Base-by-base conservation (phyloP, 495 filamentous ascomycete genomes). In the Cercophora scortea region DNA sequence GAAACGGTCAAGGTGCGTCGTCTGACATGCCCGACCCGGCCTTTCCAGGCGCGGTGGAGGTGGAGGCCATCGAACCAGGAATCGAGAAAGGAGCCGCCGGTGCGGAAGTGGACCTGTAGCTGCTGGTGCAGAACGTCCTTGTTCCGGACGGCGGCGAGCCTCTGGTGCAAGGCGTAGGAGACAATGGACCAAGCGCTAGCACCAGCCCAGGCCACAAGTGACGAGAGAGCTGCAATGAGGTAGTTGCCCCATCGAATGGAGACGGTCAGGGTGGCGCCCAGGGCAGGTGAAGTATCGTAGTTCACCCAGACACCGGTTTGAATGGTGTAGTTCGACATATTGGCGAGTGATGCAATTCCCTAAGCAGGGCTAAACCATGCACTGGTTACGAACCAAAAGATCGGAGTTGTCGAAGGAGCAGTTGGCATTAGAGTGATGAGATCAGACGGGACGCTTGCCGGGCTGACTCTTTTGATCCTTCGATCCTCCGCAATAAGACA, bases 181-280 rank as follows among this genome's bases (percentile, higher is more conserved):
- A 34, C 45, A 16, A 47, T 47, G 18, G 45, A 47, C 45, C 45
- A 47, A 33, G 45, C 45, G 15, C 45, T 34, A 4, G 45, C 45
- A 3, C 45, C 45, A 11, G 45, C 45, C 45, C 45, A 47, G 8
- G 18, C 45, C 11, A 47, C 45, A 19, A 47, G 45, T 11, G 45
- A 47, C 12, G 45, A 47, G 6, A 47, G 45, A 7, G 45, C 45
- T 10, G 45, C 45, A 13, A 47, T 47, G 45, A 47, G 45, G 32
- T 47, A 47, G 45, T 47, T 47, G 45, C 45, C 45, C 45, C 45
- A 47, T 33, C 45, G 45, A 19, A 47, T 47, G 16, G 45, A 32
- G 19, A 47, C 45, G 19, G 45, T 47, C 6, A 47, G 45, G 11
- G 45, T 47, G 12, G 45, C 45, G 15, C 45, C 45, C 9, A 47